Base-by-base conservation (phyloP, 306 rosid genomes). In the Carpinus viminea region DNA sequence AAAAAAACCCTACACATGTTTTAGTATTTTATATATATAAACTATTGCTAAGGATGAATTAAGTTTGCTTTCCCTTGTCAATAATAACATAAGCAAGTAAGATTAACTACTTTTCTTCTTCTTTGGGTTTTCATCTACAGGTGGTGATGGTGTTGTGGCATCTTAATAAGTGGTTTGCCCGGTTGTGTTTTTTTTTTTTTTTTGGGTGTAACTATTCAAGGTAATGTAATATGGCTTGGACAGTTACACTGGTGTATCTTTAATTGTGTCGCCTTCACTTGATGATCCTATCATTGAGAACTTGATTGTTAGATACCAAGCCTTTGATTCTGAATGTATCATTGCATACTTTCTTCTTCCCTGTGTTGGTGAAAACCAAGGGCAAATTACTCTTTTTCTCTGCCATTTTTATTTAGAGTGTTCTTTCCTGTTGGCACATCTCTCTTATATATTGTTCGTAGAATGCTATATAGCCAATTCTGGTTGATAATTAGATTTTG, bases 101-200 rank as follows among this genome's bases (percentile, higher is more conserved):
- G 13, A 64, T 15, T 64, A 1, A 16, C 6, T 8, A 41, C 45
- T 76, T 4, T 36, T 81, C 43, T 9, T 70, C 50, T 12, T 5
- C 43, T 52, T 34, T 74, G 71, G 50, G 48, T 68, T 68, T 18
- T 68, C 26, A 18, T 41, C 13, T 68, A 38, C 72, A 68, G 72
- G 51, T 79, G 72, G 31, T 79, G 24, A 36, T 1, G 31, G 17
- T 76, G 84, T 20, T 13, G 72, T 51, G 70, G 34, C 77, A 18
- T 12, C 82, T 41, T 4, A 59, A 5, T 84, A 55, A 77, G 38
- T 11, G 65, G 47, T 70, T 59, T 59, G 41, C 72, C 8, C 64
- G 61, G 36, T 2, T 24, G 8, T 31, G 7, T 17, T 36, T 15
- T 2, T 11, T 15, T 26, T 43, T 21, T 15, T 2, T 10, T 15